These are phyloP conservation scores for Scenedesmus sp. DNA, from an alignment of 163 green algal genomes.

Conservation along the genomic window DNA sequence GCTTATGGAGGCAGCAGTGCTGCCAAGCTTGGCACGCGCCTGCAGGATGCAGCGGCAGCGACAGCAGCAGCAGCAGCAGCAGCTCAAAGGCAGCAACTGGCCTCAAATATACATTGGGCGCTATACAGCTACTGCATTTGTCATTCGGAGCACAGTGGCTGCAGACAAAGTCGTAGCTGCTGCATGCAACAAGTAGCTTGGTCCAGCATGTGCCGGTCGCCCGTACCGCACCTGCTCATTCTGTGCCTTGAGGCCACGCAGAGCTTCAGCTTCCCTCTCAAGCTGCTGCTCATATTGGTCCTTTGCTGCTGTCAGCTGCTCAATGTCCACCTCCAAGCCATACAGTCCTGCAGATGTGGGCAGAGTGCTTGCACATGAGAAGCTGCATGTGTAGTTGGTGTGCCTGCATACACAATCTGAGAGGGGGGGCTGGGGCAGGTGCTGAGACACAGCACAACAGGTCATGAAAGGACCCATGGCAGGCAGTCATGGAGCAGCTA, in stretches of 20 bases:
- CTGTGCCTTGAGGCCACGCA: slow-evolving; percentile 33
- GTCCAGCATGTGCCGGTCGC: no score
- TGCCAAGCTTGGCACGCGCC: neutral
- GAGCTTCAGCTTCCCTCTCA: slow-evolving; percentile 20
- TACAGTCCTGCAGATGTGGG: slow-evolving; percentile 5
- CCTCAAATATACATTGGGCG: neutral
- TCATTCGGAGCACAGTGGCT: no score
- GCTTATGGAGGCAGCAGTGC: slow-evolving; percentile 5
- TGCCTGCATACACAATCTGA: no score
- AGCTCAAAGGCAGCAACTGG: neutral
- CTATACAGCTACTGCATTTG: neutral
- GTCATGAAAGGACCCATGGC: neutral
- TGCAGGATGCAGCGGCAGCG: slow-evolving; percentile 19
- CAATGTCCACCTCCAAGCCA: slow-evolving; percentile 29
- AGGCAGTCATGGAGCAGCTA: neutral
- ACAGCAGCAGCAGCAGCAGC: slow-evolving; percentile 7
- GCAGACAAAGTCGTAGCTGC: no score
- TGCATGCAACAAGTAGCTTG: no score
- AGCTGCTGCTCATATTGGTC: slow-evolving; percentile 48
- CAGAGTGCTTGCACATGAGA: neutral
- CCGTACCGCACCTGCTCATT: slow-evolving; percentile 36
- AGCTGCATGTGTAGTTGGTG: neutral
- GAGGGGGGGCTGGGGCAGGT: no score
- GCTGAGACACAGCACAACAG: neutral
- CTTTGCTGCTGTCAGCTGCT: slow-evolving; percentile 27